phyloP scores from a whole-genome alignment of 2,329 filamentous ascomycete species.

The Capronia coronata region DNA sequence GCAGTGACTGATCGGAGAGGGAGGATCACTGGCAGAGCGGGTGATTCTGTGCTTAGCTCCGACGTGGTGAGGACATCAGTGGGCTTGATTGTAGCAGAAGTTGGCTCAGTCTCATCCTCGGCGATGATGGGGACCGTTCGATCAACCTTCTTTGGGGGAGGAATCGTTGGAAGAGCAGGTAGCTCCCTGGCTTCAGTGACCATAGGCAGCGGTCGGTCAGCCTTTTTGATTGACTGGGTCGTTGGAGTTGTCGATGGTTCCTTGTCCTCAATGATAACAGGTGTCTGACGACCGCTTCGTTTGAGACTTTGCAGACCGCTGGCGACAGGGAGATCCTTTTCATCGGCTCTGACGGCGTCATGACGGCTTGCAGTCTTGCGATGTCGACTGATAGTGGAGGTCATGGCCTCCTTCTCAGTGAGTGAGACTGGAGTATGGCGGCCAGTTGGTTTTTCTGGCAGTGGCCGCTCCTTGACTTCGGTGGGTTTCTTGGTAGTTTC shows the following conservation, averaged over 20 bases:
- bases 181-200: constrained; percentile 6
- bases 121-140: constrained; percentile 4
- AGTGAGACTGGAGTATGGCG: constrained; percentile 14
- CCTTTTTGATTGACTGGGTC: neutral
- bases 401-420: constrained; percentile 9
- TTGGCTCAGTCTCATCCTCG: constrained; percentile 7
- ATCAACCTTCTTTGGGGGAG: constrained; percentile 2
- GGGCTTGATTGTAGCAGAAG: constrained; percentile 6
- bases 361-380: constrained; percentile 8
- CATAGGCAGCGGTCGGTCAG: constrained; percentile 5
- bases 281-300: constrained; percentile 3
- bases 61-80: constrained; percentile 2
- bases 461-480: constrained; percentile 14
- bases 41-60: neutral
- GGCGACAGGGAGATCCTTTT: neutral
- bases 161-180: constrained; percentile 6
- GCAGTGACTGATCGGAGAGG: constrained; percentile 7
- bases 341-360: constrained; percentile 11
- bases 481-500: constrained; percentile 10
- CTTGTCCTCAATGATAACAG: constrained; percentile 7
- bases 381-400: constrained; percentile 5
- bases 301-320: neutral
- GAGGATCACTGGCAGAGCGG: neutral
- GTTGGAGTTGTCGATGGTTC: neutral
- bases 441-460: constrained; percentile 6